phyloP scores from a whole-genome alignment of 2,329 filamentous ascomycete species.

The Ambrosiella beaveri region DNA sequence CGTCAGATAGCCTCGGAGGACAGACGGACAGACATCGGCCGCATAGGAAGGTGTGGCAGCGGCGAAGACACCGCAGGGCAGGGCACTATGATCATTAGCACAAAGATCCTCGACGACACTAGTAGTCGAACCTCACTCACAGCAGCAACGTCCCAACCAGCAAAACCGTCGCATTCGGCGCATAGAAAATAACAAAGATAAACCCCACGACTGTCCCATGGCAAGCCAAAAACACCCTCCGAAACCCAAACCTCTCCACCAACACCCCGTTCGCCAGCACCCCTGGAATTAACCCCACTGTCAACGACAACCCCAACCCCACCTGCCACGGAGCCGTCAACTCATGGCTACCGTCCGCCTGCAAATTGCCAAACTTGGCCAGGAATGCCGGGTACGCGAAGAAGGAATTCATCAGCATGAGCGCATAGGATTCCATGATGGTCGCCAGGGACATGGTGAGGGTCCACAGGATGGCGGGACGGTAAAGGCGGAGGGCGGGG shows the following conservation, averaged over 20 bases:
- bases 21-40: conserved; percentile 26
- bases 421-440: conserved; percentile 23
- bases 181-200: conserved; percentile 21
- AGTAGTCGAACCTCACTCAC: background rate
- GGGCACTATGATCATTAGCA: conserved; percentile 19
- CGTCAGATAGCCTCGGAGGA: conserved; percentile 26
- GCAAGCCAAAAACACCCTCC: conserved; percentile 35
- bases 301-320: conserved; percentile 13
- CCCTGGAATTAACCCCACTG: conserved; percentile 15
- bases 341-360: conserved; percentile 14
- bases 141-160: conserved; percentile 28
- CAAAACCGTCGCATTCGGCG: conserved; percentile 21
- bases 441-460: conserved; percentile 23
- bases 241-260: conserved; percentile 15
- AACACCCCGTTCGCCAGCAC: conserved; percentile 16
- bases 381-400: conserved; percentile 17
- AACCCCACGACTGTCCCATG: conserved; percentile 14
- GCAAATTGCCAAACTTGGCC: conserved; percentile 14
- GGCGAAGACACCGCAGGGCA: conserved; percentile 30
- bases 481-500: conserved; percentile 14
- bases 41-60: conserved; percentile 27
- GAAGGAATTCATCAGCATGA: conserved; percentile 16
- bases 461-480: conserved; percentile 23
- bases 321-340: conserved; percentile 15
- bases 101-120: background rate